phyloP scores from a whole-genome alignment of 2,329 filamentous ascomycete species.

The Nemania bipapillata region DNA sequence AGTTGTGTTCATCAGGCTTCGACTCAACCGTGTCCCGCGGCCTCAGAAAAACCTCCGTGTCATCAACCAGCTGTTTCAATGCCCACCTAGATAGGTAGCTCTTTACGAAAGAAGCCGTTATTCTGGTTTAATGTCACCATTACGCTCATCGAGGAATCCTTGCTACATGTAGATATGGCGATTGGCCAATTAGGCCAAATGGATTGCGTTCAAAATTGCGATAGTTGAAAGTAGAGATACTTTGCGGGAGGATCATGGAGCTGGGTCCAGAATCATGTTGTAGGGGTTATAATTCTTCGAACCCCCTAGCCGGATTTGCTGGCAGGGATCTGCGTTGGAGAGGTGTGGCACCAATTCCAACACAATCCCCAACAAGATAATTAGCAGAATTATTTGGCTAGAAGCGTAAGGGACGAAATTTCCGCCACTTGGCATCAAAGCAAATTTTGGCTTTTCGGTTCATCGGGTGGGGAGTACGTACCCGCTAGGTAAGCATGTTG shows the following conservation, averaged over 20 bases:
- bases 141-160: too few species aligned
- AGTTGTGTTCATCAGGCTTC: background rate
- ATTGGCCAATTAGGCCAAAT: too few species aligned
- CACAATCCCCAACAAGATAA: slow-evolving; percentile 55
- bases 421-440: slow-evolving; percentile 25
- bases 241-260: background rate
- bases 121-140: too few species aligned
- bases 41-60: background rate
- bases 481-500: slow-evolving; percentile 29
- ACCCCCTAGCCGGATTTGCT: background rate
- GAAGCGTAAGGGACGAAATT: slow-evolving; percentile 24
- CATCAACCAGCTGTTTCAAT: background rate
- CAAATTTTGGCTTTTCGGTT: slow-evolving; percentile 18
- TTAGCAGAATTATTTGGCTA: slow-evolving; percentile 49
- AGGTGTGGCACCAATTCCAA: slow-evolving; percentile 56
- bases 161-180: too few species aligned
- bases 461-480: slow-evolving; percentile 15
- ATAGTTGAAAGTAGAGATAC: slow-evolving; percentile 23
- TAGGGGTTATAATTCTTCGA: slow-evolving; percentile 1
- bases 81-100: too few species aligned
- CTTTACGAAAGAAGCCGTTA: too few species aligned
- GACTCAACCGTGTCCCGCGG: background rate
- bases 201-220: background rate
- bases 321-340: slow-evolving; percentile 22
- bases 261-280: slow-evolving; percentile 5